Evolutionary conservation across 257 asterid species (phyloP).

Genomic region (Nicotiana otophora): DNA sequence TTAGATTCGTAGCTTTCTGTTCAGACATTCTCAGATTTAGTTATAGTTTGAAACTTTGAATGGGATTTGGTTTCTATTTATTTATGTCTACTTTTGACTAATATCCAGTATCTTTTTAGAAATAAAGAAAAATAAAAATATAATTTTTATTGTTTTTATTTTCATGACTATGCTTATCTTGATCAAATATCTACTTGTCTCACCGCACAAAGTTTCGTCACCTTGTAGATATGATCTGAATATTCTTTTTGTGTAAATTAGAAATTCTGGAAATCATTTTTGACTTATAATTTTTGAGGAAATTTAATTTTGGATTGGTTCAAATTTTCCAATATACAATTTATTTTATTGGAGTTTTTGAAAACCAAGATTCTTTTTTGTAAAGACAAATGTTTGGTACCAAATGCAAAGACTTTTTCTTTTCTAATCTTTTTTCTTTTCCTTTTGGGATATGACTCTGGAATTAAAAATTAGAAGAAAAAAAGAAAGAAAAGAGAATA

Average conservation of each 20-base stretch:
- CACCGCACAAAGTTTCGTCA: too few relatives aligned
- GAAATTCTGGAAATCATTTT: background rate
- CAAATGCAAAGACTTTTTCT: background rate
- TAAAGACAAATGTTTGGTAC: background rate
- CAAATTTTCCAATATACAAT: background rate
- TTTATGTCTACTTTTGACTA: background rate
- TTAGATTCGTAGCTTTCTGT: background rate
- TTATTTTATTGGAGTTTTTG: background rate
- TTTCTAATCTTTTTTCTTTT: background rate
- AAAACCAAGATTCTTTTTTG: background rate
- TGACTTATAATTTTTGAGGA: background rate
- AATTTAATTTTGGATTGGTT: background rate
- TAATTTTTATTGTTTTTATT: background rate
- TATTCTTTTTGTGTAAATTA: too few relatives aligned
- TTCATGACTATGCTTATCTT: background rate
- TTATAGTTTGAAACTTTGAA: background rate
- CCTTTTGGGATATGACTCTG: background rate
- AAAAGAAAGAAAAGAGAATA: background rate
- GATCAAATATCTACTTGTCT: background rate
- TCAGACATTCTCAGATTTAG: slow-evolving; percentile 7
- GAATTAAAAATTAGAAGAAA: background rate
- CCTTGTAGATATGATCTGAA: background rate
- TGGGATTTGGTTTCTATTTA: background rate
- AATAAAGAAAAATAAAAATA: background rate
- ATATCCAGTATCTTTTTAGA: background rate